Percentiles rank a stretch among this genome's conserved stretches.
Evolutionary conservation across 306 rosid species (phyloP).

Genomic region (Hylodesmum podocarpum): DNA sequence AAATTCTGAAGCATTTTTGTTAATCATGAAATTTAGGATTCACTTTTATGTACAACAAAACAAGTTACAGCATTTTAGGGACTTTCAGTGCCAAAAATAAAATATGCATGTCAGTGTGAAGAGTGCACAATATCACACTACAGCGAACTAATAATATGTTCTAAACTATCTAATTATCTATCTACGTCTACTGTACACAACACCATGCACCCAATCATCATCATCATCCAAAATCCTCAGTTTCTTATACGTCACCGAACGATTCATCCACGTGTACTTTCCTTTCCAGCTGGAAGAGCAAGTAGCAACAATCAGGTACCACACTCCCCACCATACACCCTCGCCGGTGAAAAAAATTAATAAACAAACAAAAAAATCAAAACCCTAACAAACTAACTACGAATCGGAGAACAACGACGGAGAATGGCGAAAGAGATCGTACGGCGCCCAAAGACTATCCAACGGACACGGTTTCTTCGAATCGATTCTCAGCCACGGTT

Average conservation of each 20-base stretch:
- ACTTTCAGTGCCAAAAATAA: neutral
- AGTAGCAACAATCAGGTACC: neutral
- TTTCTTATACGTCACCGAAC: neutral
- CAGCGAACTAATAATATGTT: neutral
- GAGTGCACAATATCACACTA: neutral
- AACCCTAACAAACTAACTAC: conserved; percentile 12
- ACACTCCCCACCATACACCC: conserved; percentile 7
- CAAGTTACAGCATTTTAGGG: neutral
- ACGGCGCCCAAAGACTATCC: conserved; percentile 91
- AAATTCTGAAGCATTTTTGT: neutral
- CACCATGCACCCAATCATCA: neutral
- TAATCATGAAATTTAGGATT: neutral
- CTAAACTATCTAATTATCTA: neutral
- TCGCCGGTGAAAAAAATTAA: too few species aligned
- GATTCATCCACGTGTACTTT: neutral
- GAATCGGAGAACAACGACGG: conserved; percentile 53
- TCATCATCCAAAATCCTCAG: neutral
- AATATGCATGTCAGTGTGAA: neutral
- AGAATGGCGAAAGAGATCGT: conserved; percentile 71
- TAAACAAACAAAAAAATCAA: neutral
- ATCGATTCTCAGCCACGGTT: conserved; percentile 89
- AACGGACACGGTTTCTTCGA: conserved; percentile 77
- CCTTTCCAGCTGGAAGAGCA: neutral
- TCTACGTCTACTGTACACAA: neutral
- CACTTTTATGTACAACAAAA: neutral